Evolutionary conservation across 805 yeast species (phyloP), one percentile per base, ranked within the genome.

Genomic region (Wickerhamiella kazuoi): DNA sequence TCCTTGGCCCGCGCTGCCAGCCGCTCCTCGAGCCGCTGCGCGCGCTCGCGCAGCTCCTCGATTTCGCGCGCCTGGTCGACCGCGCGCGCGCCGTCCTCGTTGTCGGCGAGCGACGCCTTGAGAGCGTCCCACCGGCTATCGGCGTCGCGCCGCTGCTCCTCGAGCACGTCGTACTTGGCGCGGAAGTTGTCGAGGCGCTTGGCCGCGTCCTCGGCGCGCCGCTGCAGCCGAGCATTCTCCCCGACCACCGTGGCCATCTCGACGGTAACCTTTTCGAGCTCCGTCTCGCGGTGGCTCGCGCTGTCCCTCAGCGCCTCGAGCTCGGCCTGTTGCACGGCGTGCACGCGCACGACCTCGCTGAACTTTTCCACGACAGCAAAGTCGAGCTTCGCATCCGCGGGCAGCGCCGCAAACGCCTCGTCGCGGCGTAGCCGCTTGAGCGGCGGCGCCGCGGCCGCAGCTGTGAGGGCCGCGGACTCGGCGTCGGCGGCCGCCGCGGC

Each of bases 11-110:
- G 19, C 5, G 21, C 26, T 17, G 24, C 21, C 24, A 26, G 21
- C 19, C 30, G 16, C 4, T 29, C 30, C 13, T 33, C 20, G 20
- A 28, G 32, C 17, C 26, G 15, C 24, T 59, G 57, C 3, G 76
- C 57, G 36, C 67, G 62, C 6, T 63, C 65, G 41, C 67, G 65
- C 24, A 73, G 49, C 11, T 63, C 62, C 51, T 67, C 57, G 15
- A 67, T 36, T 8, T 40, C 44, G 3, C 52, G 56, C 11, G 34
- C 4, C 34, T 31, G 34, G n/a, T 31, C 17, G 15, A 29, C 7
- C 15, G 7, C 7, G 7, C 14, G 7, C 5, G n/a, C 31, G 7
- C 14, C 15, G 7, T 8, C 17, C 7, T 7, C 6, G 31, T 29
- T 15, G 6, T 7, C 6, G 8, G 7, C 7, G 15, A 63, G 47